Percentiles rank a stretch among this genome's conserved stretches.
phyloP scores from a whole-genome alignment of 257 asterid species.

The Plantago ovata region DNA sequence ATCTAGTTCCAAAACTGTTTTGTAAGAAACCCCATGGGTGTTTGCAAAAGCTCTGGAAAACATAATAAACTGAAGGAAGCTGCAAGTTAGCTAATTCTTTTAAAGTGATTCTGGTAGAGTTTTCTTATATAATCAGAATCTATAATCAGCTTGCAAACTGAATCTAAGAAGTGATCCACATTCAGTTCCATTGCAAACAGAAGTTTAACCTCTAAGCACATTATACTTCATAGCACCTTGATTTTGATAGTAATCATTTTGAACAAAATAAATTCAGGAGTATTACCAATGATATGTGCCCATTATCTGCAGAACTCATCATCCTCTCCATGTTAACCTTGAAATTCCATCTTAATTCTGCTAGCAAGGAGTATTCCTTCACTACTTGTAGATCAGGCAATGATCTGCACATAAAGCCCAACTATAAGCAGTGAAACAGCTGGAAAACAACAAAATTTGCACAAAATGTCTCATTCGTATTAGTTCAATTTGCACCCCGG shows the following conservation, averaged over 20 bases:
- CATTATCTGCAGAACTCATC: conserved; percentile 56
- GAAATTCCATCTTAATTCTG: conserved; percentile 76
- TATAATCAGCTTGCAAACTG: too few species aligned
- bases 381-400: conserved; percentile 76
- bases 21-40: too few species aligned
- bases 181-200: not conserved
- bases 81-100: too few species aligned
- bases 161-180: not conserved
- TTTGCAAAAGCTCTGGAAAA: too few species aligned
- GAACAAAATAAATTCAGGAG: conserved; percentile 12
- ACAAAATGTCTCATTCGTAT: too few species aligned
- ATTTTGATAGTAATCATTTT: conserved; percentile 2
- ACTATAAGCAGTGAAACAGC: not conserved
- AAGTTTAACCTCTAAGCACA: not conserved
- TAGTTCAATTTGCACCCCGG: too few species aligned
- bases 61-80: too few species aligned
- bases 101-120: too few species aligned
- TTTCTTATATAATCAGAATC: too few species aligned
- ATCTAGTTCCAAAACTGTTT: too few species aligned
- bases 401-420: conserved; percentile 54
- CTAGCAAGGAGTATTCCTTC: conserved; percentile 53
- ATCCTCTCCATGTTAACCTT: conserved; percentile 69
- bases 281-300: conserved; percentile 50
- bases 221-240: not conserved
- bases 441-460: conserved; percentile 4